These are phyloP conservation scores for Beverwykella pulmonaria DNA, from an alignment of 495 filamentous ascomycete genomes.

Conservation along the genomic window DNA sequence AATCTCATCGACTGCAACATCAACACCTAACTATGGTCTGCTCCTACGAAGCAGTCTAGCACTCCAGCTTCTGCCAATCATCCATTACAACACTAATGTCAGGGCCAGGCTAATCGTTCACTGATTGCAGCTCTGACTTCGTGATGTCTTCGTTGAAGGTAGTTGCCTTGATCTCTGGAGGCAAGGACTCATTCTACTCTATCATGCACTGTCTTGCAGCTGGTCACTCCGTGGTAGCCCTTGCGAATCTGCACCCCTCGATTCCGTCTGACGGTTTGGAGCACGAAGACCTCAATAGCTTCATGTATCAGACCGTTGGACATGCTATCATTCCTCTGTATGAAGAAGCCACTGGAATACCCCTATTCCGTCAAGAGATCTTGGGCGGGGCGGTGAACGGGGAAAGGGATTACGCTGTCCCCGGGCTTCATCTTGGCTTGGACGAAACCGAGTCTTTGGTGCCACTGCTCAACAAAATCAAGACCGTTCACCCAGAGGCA, in stretches of 20 bases:
- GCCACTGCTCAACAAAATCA: slow-evolving; percentile 67
- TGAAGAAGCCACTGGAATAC: slow-evolving; percentile 70
- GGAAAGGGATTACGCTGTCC: slow-evolving; percentile 58
- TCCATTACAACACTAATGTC: neutral
- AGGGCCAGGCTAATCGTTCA: neutral
- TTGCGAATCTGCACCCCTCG: slow-evolving; percentile 82
- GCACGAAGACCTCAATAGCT: slow-evolving; percentile 83
- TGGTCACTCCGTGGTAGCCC: slow-evolving; percentile 81
- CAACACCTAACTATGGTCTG: neutral
- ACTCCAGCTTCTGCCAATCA: neutral
- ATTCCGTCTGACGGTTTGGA: slow-evolving; percentile 38
- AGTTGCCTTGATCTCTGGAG: slow-evolving; percentile 90
- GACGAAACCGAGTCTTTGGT: slow-evolving; percentile 91
- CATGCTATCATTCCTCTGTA: slow-evolving; percentile 87
- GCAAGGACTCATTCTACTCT: slow-evolving; percentile 95
- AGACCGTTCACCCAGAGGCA: slow-evolving; percentile 66
- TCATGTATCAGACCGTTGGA: slow-evolving; percentile 99
- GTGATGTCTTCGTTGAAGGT: slow-evolving; percentile 50
- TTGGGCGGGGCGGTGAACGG: slow-evolving; percentile 66
- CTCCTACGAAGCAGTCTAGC: neutral
- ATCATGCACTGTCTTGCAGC: slow-evolving; percentile 85
- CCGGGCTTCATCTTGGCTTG: neutral
- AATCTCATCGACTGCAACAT: neutral
- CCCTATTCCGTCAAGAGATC: slow-evolving; percentile 78
- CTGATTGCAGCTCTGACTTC: neutral